Evolutionary conservation across 1,284 basidiomycete species (phyloP).

Genomic region (Ganoderma sinense): DNA sequence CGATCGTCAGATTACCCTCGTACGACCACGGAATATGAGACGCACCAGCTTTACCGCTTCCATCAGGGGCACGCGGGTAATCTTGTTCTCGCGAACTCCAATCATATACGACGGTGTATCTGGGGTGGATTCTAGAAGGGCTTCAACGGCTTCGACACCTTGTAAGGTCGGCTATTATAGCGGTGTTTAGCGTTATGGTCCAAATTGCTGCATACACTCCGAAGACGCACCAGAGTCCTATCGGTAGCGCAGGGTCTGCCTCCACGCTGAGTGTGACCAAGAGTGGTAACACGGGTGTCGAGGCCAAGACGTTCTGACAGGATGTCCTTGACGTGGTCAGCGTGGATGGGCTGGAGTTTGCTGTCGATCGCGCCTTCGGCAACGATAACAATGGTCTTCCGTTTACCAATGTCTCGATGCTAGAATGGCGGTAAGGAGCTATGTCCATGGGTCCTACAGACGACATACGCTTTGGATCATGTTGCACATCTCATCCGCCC

Average conservation of each 20-base stretch:
- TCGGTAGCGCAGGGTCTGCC: slow-evolving; percentile 94
- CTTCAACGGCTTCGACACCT: slow-evolving; percentile 93
- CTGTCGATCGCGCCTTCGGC: slow-evolving; percentile 95
- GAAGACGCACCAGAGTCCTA: slow-evolving; percentile 79
- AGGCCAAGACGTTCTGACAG: slow-evolving; percentile 88
- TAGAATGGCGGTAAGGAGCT: slow-evolving; percentile 39
- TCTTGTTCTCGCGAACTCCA: slow-evolving; percentile 95
- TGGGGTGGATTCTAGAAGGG: slow-evolving; percentile 88
- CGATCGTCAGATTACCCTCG: slow-evolving; percentile 13
- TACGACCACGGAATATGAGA: slow-evolving; percentile 6
- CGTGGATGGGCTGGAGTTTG: slow-evolving; percentile 88
- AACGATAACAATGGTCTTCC: slow-evolving; percentile 98
- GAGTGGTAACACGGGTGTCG: slow-evolving; percentile 97
- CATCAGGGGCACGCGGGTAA: slow-evolving; percentile 90
- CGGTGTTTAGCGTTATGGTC: slow-evolving; percentile 26
- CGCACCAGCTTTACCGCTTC: slow-evolving; percentile 89
- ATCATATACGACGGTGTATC: slow-evolving; percentile 98
- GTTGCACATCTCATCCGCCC: slow-evolving; percentile 95
- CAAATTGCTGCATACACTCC: neutral
- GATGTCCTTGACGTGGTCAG: slow-evolving; percentile 91
- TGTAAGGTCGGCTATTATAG: slow-evolving; percentile 87
- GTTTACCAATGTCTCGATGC: slow-evolving; percentile 93
- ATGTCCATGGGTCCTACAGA: neutral
- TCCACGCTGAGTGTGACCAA: slow-evolving; percentile 97
- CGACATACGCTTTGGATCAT: slow-evolving; percentile 76